Evolutionary conservation across 2,329 filamentous ascomycete genomes (phyloP).

Genomic region (Fusarium equiseti): DNA sequence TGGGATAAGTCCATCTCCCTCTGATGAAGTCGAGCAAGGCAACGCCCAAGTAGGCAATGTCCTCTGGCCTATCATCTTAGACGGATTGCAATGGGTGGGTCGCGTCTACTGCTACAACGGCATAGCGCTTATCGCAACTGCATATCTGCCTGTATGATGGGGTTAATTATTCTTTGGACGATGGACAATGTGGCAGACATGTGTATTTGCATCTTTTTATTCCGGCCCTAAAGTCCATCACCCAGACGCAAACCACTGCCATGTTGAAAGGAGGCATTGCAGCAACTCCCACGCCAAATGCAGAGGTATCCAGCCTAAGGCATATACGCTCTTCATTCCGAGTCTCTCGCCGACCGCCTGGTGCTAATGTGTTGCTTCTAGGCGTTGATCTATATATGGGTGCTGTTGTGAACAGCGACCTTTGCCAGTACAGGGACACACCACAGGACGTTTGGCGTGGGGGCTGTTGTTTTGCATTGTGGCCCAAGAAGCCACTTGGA

Average conservation of each 20-base stretch:
- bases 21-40: not conserved
- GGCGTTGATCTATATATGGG: not conserved
- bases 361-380: not conserved
- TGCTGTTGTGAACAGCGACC: not conserved
- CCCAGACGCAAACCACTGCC: not conserved
- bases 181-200: too few species aligned
- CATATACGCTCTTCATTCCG: not conserved
- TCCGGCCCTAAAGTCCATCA: not conserved
- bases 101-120: not conserved
- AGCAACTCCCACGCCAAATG: not conserved
- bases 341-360: not conserved
- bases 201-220: too few species aligned
- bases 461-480: not conserved
- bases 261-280: not conserved
- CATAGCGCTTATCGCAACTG: not conserved
- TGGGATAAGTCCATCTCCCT: not conserved
- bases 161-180: not conserved
- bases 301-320: too few species aligned
- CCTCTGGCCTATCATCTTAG: slow-evolving; percentile 15
- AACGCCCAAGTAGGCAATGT: too few species aligned
- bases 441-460: not conserved
- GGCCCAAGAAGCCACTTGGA: not conserved
- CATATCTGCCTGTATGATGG: not conserved
- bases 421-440: not conserved
- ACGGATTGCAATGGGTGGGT: slow-evolving; percentile 12